These are phyloP conservation scores for Cladophialophora chaetospira DNA, from an alignment of 2,329 filamentous ascomycete species.

Conservation along the genomic window DNA sequence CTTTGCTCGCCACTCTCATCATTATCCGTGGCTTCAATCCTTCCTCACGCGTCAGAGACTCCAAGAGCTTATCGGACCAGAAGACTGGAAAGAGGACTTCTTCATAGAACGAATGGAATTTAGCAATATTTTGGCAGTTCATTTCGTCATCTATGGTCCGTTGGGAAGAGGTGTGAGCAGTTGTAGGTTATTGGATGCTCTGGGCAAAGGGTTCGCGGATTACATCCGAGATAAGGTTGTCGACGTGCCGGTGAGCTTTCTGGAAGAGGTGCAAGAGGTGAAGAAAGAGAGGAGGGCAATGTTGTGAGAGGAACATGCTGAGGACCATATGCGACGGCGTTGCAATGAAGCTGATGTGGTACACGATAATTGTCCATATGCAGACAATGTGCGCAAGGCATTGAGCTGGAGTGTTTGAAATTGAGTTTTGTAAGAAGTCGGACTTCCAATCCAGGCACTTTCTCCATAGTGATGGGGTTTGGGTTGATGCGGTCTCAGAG, in stretches of 20 bases:
- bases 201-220: conserved; percentile 58
- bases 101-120: conserved; percentile 54
- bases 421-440: too few species aligned
- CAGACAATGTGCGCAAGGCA: too few species aligned
- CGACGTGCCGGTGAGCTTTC: conserved; percentile 39
- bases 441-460: too few species aligned
- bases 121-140: conserved; percentile 47
- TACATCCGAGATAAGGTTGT: conserved; percentile 51
- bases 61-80: conserved; percentile 43
- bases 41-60: conserved; percentile 46
- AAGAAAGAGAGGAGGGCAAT: conserved; percentile 25
- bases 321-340: too few species aligned
- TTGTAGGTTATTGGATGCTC: conserved; percentile 49
- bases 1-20: conserved; percentile 35
- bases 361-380: too few species aligned
- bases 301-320: too few species aligned
- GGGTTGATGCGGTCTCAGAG: too few species aligned
- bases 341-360: too few species aligned
- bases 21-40: conserved; percentile 42
- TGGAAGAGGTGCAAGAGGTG: conserved; percentile 23
- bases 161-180: conserved; percentile 53
- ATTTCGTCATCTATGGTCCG: conserved; percentile 55
- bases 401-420: too few species aligned
- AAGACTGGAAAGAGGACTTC: conserved; percentile 49
- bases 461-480: too few species aligned